phyloP scores from a whole-genome alignment of 2,329 filamentous ascomycete genomes.

The Arachnomyces sp. region DNA sequence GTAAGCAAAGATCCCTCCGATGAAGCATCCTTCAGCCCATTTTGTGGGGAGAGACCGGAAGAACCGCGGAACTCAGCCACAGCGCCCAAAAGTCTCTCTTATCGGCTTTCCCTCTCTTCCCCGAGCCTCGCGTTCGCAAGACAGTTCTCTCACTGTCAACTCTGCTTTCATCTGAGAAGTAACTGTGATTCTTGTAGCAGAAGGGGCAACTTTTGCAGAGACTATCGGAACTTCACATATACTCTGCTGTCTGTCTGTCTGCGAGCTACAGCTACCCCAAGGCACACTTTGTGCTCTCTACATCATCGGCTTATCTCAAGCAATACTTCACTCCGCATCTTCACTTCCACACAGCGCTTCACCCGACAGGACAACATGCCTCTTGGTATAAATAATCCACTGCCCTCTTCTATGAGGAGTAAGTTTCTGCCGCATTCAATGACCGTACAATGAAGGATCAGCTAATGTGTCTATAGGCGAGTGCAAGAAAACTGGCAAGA shows the following conservation, averaged over 20 bases:
- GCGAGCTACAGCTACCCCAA: neutral
- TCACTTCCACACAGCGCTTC: neutral
- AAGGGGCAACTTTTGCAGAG: neutral
- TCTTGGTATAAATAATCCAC: slow-evolving; percentile 39
- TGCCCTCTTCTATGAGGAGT: slow-evolving; percentile 43
- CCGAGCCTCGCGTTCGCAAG: slow-evolving; percentile 5
- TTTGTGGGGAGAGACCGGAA: neutral
- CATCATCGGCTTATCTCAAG: neutral
- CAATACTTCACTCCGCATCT: neutral
- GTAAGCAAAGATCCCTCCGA: neutral
- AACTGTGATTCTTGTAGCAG: no score
- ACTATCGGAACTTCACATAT: neutral
- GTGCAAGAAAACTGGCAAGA: slow-evolving; percentile 95
- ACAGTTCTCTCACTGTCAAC: neutral
- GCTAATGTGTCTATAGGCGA: slow-evolving; percentile 56
- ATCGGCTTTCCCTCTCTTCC: slow-evolving; percentile 8
- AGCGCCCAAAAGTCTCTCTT: neutral
- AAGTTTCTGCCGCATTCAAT: slow-evolving; percentile 18
- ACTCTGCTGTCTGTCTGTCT: neutral
- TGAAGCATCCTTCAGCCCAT: neutral
- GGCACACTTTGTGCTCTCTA: neutral
- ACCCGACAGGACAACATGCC: slow-evolving; percentile 28
- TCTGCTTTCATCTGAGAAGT: no score
- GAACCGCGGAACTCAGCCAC: neutral
- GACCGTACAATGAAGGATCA: slow-evolving; percentile 22